A percentile compares a stretch with the other conserved stretches of the same genome.
These are phyloP conservation scores for Hyparrhenia diplandra DNA, from an alignment of 176 grass and related monocot species.

Conservation along the genomic window DNA sequence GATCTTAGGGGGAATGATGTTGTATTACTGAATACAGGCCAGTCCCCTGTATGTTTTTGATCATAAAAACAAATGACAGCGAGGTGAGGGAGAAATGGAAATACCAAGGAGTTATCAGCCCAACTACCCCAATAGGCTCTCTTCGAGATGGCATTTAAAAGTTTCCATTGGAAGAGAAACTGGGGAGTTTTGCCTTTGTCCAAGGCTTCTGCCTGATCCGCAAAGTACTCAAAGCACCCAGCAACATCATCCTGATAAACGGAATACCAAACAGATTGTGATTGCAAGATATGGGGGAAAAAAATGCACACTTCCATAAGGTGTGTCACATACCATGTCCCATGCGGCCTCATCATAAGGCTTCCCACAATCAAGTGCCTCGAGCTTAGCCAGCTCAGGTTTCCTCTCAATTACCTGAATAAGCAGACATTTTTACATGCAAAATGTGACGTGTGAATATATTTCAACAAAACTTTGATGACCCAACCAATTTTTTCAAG, in stretches of 20 bases:
- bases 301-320: background rate
- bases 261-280: conserved; percentile 5
- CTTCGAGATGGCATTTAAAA: conserved; percentile 79
- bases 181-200: conserved; percentile 78
- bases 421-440: background rate
- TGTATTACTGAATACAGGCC: too few relatives aligned
- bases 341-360: conserved; percentile 95
- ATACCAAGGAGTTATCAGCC: conserved; percentile 94
- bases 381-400: conserved; percentile 75
- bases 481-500: background rate
- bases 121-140: conserved; percentile 97
- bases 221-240: conserved; percentile 94
- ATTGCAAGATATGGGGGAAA: background rate
- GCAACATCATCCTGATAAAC: conserved; percentile 92
- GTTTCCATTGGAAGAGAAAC: conserved; percentile 83
- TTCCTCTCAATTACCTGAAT: conserved; percentile 85
- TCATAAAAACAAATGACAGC: background rate
- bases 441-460: background rate
- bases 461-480: background rate
- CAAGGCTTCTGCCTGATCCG: conserved; percentile 75
- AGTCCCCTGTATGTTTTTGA: background rate
- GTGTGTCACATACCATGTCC: conserved; percentile 65
- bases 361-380: conserved; percentile 85
- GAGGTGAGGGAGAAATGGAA: background rate
- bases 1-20: too few relatives aligned